Conservation (phyloP, 257 asterid species). For the Nicotiana paniculata region DNA sequence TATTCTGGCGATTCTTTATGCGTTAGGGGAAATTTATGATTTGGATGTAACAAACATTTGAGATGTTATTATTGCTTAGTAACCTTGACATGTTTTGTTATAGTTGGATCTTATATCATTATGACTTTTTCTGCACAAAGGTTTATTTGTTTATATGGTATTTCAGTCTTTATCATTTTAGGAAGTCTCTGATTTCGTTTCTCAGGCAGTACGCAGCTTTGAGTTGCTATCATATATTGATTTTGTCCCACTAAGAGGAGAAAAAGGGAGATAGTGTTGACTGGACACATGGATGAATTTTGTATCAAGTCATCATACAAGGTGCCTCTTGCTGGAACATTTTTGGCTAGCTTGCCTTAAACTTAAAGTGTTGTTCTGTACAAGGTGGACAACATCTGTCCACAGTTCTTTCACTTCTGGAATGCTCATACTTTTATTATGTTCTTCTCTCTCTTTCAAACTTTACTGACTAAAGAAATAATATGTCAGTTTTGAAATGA, state of each 20-base stretch:
- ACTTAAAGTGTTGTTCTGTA: too few species aligned
- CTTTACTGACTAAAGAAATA: too few species aligned
- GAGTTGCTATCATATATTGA: neutral
- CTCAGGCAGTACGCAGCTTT: neutral
- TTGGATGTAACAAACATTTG: neutral
- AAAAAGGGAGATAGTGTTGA: neutral
- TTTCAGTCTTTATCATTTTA: neutral
- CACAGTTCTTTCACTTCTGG: too few species aligned
- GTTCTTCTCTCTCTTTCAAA: too few species aligned
- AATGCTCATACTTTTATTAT: too few species aligned
- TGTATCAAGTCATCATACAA: too few species aligned
- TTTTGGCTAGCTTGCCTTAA: too few species aligned
- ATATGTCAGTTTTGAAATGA: too few species aligned
- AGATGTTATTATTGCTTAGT: neutral
- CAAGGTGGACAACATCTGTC: too few species aligned
- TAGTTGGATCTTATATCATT: too few species aligned
- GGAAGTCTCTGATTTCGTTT: neutral
- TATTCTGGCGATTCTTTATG: neutral
- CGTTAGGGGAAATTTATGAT: neutral
- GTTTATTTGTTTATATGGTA: neutral
- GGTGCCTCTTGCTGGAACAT: too few species aligned
- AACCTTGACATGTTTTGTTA: neutral
- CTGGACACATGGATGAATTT: neutral
- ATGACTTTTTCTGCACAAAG: neutral
- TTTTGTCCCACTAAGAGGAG: neutral